Conservation (phyloP, 805 yeast species). For the Starmera pachycereana region DNA sequence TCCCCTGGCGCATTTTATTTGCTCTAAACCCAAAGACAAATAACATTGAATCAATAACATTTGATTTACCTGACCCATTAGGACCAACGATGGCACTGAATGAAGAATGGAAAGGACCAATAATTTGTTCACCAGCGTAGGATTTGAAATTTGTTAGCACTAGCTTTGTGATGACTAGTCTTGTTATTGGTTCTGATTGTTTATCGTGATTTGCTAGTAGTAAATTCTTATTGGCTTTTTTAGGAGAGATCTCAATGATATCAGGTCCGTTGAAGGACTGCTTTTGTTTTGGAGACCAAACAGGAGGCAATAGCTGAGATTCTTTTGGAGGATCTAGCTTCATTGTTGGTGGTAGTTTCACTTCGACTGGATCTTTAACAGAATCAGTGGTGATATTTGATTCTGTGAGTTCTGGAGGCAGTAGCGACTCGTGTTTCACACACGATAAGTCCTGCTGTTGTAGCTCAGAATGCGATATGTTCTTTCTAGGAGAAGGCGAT, state of each 20-base stretch:
- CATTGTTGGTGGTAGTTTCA: conserved; percentile 6
- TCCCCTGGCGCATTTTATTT: conserved; percentile 91
- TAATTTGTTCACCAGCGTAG: conserved; percentile 84
- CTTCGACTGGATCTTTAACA: background rate
- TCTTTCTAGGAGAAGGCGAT: conserved; percentile 16
- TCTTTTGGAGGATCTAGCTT: conserved; percentile 12
- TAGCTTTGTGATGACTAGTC: conserved; percentile 68
- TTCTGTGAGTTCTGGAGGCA: too few relatives aligned
- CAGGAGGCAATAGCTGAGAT: conserved; percentile 1
- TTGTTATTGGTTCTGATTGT: conserved; percentile 26
- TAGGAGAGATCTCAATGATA: conserved; percentile 30
- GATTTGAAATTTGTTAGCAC: conserved; percentile 85
- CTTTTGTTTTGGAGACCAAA: conserved; percentile 25
- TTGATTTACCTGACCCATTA: conserved; percentile 96
- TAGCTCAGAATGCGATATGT: background rate
- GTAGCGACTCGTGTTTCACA: background rate
- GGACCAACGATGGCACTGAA: conserved; percentile 98
- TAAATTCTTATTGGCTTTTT: conserved; percentile 18
- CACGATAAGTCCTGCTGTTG: background rate
- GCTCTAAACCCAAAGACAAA: conserved; percentile 98
- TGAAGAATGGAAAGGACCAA: conserved; percentile 91
- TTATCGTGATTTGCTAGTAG: conserved; percentile 4
- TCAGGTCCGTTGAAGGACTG: conserved; percentile 27
- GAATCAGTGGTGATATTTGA: too few relatives aligned
- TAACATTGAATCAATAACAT: conserved; percentile 91